phyloP scores from a whole-genome alignment of 345 rosid species.

The Bruguiera parviflora region DNA sequence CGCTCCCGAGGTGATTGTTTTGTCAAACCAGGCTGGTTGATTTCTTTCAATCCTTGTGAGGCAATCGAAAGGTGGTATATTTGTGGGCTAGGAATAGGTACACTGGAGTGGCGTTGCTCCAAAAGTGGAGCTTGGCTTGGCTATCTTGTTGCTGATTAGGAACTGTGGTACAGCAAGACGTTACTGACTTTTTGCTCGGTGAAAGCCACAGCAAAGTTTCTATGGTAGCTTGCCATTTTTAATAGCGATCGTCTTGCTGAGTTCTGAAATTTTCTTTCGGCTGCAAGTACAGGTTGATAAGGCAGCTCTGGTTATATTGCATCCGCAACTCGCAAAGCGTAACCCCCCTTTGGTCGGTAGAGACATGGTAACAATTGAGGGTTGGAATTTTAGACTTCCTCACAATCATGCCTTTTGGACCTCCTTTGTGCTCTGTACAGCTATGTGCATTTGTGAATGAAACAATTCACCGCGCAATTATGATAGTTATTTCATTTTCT shows the following conservation, averaged over 20 bases:
- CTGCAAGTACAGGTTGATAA: constrained; percentile 16
- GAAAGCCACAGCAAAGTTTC: background rate
- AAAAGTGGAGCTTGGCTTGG: background rate
- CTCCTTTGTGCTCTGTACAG: background rate
- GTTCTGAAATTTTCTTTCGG: background rate
- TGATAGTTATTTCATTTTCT: background rate
- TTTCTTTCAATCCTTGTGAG: background rate
- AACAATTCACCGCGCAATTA: background rate
- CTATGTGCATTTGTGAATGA: constrained; percentile 2
- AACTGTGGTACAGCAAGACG: background rate
- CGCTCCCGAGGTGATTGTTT: constrained; percentile 27
- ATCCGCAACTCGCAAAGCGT: background rate
- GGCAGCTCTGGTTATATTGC: background rate
- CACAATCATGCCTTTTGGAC: constrained; percentile 4
- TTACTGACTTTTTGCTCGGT: background rate
- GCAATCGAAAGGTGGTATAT: background rate
- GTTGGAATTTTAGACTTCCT: background rate
- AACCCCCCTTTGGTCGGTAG: too few relatives aligned
- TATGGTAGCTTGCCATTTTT: background rate
- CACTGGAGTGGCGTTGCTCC: background rate
- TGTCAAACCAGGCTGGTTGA: constrained; percentile 32
- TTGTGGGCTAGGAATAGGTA: background rate
- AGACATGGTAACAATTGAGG: constrained; percentile 8
- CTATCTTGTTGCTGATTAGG: constrained; percentile 8
- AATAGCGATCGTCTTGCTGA: background rate